Conservation (phyloP, 768 basidiomycete genomes). For the Trametes cinnabarina region DNA sequence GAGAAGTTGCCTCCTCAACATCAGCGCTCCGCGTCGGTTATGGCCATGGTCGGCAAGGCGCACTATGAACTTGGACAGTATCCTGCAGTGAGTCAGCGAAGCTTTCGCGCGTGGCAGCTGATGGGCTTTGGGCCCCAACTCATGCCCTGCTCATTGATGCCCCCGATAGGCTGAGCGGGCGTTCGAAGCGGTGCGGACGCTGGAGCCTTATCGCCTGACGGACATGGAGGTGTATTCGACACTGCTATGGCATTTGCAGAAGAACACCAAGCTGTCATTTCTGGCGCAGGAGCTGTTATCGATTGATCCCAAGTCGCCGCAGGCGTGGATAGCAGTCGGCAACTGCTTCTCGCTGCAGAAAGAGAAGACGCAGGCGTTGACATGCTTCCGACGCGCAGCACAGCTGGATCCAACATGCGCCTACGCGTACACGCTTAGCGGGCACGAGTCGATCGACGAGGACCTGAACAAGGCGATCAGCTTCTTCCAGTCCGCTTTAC, state of each 20-base stretch:
- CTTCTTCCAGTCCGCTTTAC: constrained; percentile 90
- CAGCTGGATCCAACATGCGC: constrained; percentile 88
- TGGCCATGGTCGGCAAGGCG: constrained; percentile 81
- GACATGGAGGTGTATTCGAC: constrained; percentile 98
- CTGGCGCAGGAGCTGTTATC: constrained; percentile 90
- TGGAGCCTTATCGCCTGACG: constrained; percentile 86
- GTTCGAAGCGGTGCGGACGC: constrained; percentile 74
- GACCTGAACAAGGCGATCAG: constrained; percentile 89
- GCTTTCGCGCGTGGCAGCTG: background rate
- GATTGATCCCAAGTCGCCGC: constrained; percentile 75
- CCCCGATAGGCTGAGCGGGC: constrained; percentile 76
- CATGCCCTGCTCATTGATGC: constrained; percentile 19
- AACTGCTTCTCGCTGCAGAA: constrained; percentile 95
- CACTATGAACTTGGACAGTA: constrained; percentile 92
- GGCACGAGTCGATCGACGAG: constrained; percentile 96
- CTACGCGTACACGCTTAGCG: constrained; percentile 94
- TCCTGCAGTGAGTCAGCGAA: constrained; percentile 60
- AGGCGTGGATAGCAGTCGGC: constrained; percentile 96
- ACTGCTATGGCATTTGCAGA: constrained; percentile 90
- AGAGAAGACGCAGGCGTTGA: constrained; percentile 88
- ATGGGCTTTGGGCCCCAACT: constrained; percentile 9
- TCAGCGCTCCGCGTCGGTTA: constrained; percentile 71
- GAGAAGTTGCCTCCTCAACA: constrained; percentile 73
- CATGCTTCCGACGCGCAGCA: constrained; percentile 89
- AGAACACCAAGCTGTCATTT: constrained; percentile 81